A percentile compares a stretch with the other conserved stretches of the same genome.
Conservation (phyloP, 1,284 basidiomycete species). For the Cutaneotrichosporon arboriforme region DNA sequence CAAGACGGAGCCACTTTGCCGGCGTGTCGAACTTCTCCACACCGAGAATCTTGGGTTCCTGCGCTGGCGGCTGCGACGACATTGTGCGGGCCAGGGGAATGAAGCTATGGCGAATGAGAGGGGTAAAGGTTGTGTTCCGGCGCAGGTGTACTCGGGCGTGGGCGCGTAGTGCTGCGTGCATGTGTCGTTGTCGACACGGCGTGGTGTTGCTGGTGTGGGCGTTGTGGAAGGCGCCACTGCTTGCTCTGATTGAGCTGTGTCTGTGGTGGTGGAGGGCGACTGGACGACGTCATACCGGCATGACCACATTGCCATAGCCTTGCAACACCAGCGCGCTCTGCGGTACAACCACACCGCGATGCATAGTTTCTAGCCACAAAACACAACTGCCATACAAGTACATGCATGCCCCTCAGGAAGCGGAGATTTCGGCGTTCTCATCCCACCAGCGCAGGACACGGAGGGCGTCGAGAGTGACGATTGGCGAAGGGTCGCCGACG, state of each 20-base stretch:
- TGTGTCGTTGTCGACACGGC: too few species aligned
- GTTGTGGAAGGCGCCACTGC: too few species aligned
- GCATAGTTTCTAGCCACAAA: too few species aligned
- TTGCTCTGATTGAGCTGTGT: too few species aligned
- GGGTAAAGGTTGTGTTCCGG: neutral
- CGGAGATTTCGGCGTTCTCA: neutral
- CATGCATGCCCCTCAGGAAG: neutral
- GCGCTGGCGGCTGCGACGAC: neutral
- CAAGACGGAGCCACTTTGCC: slow-evolving; percentile 44
- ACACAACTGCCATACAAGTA: neutral
- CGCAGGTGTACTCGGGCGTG: too few species aligned
- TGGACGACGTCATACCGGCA: too few species aligned
- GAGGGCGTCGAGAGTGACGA: neutral
- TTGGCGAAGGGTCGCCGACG: neutral
- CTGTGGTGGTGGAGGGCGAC: too few species aligned
- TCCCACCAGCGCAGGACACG: neutral
- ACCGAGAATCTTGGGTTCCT: slow-evolving; percentile 19
- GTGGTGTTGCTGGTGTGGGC: too few species aligned
- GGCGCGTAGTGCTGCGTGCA: too few species aligned
- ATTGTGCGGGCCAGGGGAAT: neutral
- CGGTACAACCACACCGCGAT: too few species aligned
- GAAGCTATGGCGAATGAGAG: neutral
- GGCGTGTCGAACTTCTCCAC: slow-evolving; percentile 35
- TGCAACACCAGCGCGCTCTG: too few species aligned
- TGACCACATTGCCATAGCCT: too few species aligned